A percentile compares a stretch with the other conserved stretches of the same genome.
These are phyloP conservation scores for Plasmodium coatneyi DNA, from an alignment of 169 alveolate species.

Conservation along the genomic window DNA sequence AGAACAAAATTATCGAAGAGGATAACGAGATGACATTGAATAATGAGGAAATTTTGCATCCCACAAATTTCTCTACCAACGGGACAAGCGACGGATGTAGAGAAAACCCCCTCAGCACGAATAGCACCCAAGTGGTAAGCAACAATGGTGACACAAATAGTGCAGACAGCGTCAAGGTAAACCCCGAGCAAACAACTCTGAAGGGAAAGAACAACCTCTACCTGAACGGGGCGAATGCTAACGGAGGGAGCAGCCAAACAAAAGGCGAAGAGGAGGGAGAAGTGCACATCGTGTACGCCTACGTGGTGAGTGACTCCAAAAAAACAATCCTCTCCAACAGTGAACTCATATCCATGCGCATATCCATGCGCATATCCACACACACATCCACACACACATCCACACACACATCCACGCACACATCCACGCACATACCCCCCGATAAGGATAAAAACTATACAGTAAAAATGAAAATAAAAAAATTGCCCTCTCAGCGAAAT, in stretches of 20 bases:
- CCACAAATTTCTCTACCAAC: conserved; percentile 8
- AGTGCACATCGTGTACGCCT: conserved; percentile 48
- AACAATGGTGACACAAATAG: neutral
- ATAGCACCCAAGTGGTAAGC: neutral
- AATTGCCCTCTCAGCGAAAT: conserved; percentile 61
- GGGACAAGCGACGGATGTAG: neutral
- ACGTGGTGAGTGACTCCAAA: conserved; percentile 36
- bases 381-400: too few species aligned
- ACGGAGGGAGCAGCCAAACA: neutral
- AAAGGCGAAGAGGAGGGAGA: neutral
- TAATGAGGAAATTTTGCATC: neutral
- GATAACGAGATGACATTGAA: neutral
- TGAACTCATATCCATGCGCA: conserved; percentile 44
- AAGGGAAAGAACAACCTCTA: conserved; percentile 10
- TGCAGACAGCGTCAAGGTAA: neutral
- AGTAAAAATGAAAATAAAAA: conserved; percentile 35
- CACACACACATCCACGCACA: too few species aligned
- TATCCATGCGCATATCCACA: too few species aligned
- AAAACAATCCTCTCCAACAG: conserved; percentile 36
- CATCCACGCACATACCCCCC: too few species aligned
- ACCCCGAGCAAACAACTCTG: neutral
- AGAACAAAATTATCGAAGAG: neutral
- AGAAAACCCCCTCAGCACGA: neutral
- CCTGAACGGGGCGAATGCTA: neutral
- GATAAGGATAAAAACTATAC: conserved; percentile 39